A percentile compares a stretch with the other conserved stretches of the same genome.
phyloP scores from a whole-genome alignment of 2,329 filamentous ascomycete species.

The Cladosporium sp. region DNA sequence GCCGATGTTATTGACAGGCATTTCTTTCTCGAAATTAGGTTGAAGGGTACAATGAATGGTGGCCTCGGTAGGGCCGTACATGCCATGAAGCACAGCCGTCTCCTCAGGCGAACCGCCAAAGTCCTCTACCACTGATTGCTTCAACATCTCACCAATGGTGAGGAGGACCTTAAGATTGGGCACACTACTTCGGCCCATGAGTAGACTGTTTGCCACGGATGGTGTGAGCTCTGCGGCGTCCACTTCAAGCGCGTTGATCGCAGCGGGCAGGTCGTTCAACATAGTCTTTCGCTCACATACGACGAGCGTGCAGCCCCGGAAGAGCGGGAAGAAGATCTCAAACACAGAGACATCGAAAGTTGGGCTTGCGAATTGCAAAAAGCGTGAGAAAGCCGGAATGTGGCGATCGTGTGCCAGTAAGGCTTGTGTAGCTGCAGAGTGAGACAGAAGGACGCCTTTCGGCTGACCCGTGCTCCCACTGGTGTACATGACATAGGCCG shows the following conservation, averaged over 20 bases:
- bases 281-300: slow-evolving; percentile 62
- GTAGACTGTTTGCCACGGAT: slow-evolving; percentile 72
- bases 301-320: slow-evolving; percentile 66
- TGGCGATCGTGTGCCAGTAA: slow-evolving; percentile 73
- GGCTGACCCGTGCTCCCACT: slow-evolving; percentile 84
- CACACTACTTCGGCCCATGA: slow-evolving; percentile 60
- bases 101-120: slow-evolving; percentile 57
- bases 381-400: slow-evolving; percentile 69
- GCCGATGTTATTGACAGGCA: slow-evolving; percentile 65
- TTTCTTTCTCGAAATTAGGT: slow-evolving; percentile 50
- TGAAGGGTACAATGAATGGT: slow-evolving; percentile 85
- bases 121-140: slow-evolving; percentile 65
- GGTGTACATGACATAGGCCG: slow-evolving; percentile 91
- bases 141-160: slow-evolving; percentile 93
- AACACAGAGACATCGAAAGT: slow-evolving; percentile 95
- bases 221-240: slow-evolving; percentile 88
- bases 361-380: slow-evolving; percentile 85
- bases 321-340: slow-evolving; percentile 85
- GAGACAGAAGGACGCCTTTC: slow-evolving; percentile 80
- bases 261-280: slow-evolving; percentile 65
- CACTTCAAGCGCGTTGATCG: slow-evolving; percentile 59
- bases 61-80: slow-evolving; percentile 92
- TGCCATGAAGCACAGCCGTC: slow-evolving; percentile 71
- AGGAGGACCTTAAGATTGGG: slow-evolving; percentile 65
- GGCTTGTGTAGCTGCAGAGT: slow-evolving; percentile 73